These are phyloP conservation scores for Perkinsus marinus DNA, from an alignment of 169 alveolate genomes.

Conservation along the genomic window DNA sequence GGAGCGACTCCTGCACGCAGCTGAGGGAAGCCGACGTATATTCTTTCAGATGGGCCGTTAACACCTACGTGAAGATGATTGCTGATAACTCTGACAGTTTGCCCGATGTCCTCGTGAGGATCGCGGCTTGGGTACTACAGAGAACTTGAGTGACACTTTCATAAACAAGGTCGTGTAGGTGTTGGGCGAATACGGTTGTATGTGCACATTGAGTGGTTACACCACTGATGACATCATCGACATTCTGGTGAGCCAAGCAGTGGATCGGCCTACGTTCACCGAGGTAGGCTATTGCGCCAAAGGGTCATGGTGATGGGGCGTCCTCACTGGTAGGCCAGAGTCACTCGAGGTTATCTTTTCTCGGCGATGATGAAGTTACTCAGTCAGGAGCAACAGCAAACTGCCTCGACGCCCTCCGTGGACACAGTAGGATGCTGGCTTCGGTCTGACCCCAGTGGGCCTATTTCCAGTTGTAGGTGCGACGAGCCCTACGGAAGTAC, in stretches of 20 bases:
- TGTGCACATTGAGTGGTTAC: conserved; percentile 3
- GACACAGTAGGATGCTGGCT: neutral
- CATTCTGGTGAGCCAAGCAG: neutral
- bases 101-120: neutral
- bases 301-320: no score
- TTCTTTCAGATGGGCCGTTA: neutral
- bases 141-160: neutral
- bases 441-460: neutral
- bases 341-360: conserved; percentile 10
- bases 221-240: neutral
- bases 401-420: neutral
- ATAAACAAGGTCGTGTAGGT: neutral
- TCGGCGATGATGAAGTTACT: conserved; percentile 10
- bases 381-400: conserved; percentile 4
- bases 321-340: neutral
- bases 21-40: no score
- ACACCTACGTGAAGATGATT: neutral
- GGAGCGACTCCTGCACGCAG: no score
- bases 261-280: neutral
- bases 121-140: neutral
- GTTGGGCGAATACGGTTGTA: conserved; percentile 6
- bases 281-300: no score
- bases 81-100: neutral
- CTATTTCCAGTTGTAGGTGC: neutral
- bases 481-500: neutral